Evolutionary conservation across 176 grass and related monocot species (phyloP).

Genomic region (Carex littledalei): DNA sequence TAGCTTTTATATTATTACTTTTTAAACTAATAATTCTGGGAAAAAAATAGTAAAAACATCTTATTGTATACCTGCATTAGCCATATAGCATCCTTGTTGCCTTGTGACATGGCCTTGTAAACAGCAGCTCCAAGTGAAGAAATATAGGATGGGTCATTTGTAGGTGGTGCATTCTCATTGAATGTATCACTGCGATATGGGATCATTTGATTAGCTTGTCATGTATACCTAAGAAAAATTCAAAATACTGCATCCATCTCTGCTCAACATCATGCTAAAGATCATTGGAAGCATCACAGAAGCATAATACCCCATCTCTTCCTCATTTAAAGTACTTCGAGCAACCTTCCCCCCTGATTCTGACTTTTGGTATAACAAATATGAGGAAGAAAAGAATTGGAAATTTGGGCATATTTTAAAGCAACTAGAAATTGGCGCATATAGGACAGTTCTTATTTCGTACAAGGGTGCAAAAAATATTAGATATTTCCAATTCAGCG

Average conservation of each 20-base stretch:
- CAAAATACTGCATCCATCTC: neutral
- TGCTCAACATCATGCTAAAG: neutral
- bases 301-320: neutral
- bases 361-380: neutral
- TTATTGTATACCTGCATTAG: slow-evolving; percentile 73
- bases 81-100: slow-evolving; percentile 87
- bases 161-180: slow-evolving; percentile 93
- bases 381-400: neutral
- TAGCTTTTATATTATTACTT: neutral
- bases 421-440: neutral
- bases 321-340: neutral
- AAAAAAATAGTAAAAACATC: neutral
- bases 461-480: neutral
- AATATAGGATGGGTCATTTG: slow-evolving; percentile 84
- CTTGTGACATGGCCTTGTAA: slow-evolving; percentile 76
- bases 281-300: neutral
- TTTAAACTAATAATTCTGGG: neutral
- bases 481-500: neutral
- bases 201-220: neutral
- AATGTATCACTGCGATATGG: slow-evolving; percentile 84
- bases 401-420: neutral
- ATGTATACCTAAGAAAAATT: neutral
- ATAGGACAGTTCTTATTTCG: neutral
- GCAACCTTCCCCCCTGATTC: neutral
- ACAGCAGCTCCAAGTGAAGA: slow-evolving; percentile 89